Base-by-base conservation (phyloP, 2,329 filamentous ascomycete genomes). In the Fusarium nurragi region DNA sequence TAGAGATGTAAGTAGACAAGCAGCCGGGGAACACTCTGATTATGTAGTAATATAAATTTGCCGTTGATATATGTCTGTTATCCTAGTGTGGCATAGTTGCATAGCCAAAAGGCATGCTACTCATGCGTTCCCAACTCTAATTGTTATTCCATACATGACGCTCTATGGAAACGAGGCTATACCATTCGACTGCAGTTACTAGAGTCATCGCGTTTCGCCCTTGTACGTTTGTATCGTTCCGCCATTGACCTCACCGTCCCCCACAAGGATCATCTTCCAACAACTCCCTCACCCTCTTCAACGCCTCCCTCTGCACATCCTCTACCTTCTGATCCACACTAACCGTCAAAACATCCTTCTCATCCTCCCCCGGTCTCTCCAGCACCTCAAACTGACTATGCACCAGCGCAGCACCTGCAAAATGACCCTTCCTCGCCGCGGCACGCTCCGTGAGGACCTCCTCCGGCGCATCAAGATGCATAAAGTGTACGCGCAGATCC, bases 381-480 rank as follows among this genome's bases (percentile, higher is more conserved):
- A 65, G 0, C 0, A 32, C 46, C 7, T 65, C 55, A 22, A 65
- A 65, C 11, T 65, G 62, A 2, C 60, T 65, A 32, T 61, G 60
- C 3, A 65, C 62, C 1, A 65, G 28, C 3, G 16, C 19, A 1
- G 60, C 5, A 1, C 56, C 56, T 0, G 62, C 62, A 13, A 65
- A 65, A 11, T 65, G 62, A 0, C 62, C 62, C 10, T 65, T 56
- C 1, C 62, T 50, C 4, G 43, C 38, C 0, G 61, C 50, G 9
- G 62, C 60, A 6, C 62, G 46, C 5, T 65, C 16, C 0, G 23
- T 55, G 1, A 65, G 46, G 1, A 65, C 50, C 6, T 65, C 60
- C 34, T 65, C 62, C 0, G 55, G 60, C 2, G 62, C 62, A 9
- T 65, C 62, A 5, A 65, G 62, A 30, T 65, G 60, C 2, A 65